These are phyloP conservation scores for Trametes pubescens DNA, from an alignment of 1,284 basidiomycete genomes.

Conservation along the genomic window DNA sequence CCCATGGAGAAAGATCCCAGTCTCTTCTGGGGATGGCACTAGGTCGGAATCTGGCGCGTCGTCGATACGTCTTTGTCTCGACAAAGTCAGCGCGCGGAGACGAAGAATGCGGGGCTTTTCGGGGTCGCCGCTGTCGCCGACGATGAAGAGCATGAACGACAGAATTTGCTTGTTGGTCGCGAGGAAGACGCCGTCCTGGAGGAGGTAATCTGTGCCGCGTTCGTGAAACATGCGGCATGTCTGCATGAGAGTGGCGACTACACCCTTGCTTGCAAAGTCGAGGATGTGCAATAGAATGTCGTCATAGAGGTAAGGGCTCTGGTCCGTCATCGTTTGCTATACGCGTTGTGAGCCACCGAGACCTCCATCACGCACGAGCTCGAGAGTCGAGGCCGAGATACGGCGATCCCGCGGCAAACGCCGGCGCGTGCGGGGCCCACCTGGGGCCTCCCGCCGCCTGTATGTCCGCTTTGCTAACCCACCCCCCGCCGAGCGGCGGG, in stretches of 20 bases:
- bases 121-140: background rate
- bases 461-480: slow-evolving; percentile 1
- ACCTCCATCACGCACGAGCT: background rate
- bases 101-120: background rate
- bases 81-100: background rate
- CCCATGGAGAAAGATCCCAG: background rate
- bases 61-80: background rate
- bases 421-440: slow-evolving; percentile 3
- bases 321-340: too few species aligned
- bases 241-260: background rate
- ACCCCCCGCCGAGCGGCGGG: slow-evolving; percentile 1
- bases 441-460: slow-evolving; percentile 1
- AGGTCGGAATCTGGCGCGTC: background rate
- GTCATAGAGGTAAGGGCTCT: background rate
- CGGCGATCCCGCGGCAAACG: background rate
- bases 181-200: background rate
- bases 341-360: too few species aligned
- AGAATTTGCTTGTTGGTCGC: background rate
- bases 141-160: background rate
- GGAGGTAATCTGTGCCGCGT: background rate
- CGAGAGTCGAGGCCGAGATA: background rate
- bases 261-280: background rate
- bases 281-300: background rate
- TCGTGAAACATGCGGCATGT: background rate
- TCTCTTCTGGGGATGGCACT: background rate